Conservation (phyloP, 768 basidiomycete species). For the Termitomyces sp. region DNA sequence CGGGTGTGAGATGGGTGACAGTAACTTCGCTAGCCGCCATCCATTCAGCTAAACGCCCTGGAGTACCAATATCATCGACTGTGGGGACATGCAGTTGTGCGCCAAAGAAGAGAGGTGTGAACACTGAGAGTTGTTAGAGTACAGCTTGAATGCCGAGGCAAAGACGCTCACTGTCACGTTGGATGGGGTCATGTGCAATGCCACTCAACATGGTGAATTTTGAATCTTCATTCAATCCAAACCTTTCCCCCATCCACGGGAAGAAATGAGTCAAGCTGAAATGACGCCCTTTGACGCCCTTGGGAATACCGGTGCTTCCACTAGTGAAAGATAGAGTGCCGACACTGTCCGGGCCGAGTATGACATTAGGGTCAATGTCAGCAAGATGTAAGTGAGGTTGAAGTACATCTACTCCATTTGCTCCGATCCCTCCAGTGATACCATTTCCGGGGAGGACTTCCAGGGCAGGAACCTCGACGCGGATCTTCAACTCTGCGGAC, state of each 20-base stretch:
- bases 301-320: conserved; percentile 96
- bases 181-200: conserved; percentile 98
- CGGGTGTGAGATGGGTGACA: conserved; percentile 96
- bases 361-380: conserved; percentile 71
- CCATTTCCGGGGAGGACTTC: conserved; percentile 61
- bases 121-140: conserved; percentile 51
- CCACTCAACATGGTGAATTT: conserved; percentile 99
- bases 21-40: conserved; percentile 91
- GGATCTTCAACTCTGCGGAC: conserved; percentile 69
- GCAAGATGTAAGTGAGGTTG: conserved; percentile 45
- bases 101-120: conserved; percentile 97
- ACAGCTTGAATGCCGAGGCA: background rate
- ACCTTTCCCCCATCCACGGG: conserved; percentile 96
- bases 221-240: conserved; percentile 65
- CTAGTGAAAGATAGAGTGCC: conserved; percentile 96
- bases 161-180: conserved; percentile 86
- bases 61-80: conserved; percentile 93
- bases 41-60: conserved; percentile 96
- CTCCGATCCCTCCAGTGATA: conserved; percentile 56
- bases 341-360: conserved; percentile 90
- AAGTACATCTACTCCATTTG: conserved; percentile 54
- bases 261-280: conserved; percentile 98
- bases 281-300: conserved; percentile 94
- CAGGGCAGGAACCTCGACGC: conserved; percentile 87
- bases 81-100: conserved; percentile 95